Evolutionary conservation across 805 yeast genomes (phyloP).

Genomic region (Priceomyces medius): DNA sequence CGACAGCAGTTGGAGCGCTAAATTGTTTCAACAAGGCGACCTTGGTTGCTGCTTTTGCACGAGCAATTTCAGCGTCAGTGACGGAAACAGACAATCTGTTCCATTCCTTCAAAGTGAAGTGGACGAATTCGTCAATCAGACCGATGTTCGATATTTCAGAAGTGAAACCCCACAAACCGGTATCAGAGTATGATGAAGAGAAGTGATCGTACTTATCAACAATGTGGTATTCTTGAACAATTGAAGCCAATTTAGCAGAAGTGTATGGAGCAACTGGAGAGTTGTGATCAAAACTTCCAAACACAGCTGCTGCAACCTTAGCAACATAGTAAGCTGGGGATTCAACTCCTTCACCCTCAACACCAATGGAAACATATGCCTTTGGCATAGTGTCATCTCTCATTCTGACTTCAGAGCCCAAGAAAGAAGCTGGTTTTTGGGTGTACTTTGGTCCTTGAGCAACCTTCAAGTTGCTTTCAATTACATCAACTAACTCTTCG

Average conservation of each 20-base stretch:
- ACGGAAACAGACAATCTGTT: slow-evolving; percentile 76
- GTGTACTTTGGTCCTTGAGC: slow-evolving; percentile 52
- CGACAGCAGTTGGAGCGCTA: slow-evolving; percentile 50
- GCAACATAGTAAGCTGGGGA: slow-evolving; percentile 70
- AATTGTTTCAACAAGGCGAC: slow-evolving; percentile 54
- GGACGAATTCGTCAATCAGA: slow-evolving; percentile 72
- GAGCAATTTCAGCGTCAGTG: slow-evolving; percentile 72
- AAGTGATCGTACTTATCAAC: slow-evolving; percentile 72
- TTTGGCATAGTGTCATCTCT: slow-evolving; percentile 85
- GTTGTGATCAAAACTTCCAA: slow-evolving; percentile 53
- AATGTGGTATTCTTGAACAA: slow-evolving; percentile 69
- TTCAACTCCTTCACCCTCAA: slow-evolving; percentile 61
- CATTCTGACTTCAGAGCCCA: slow-evolving; percentile 84
- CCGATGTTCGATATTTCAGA: slow-evolving; percentile 60
- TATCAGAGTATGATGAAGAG: slow-evolving; percentile 68
- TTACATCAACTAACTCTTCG: slow-evolving; percentile 65
- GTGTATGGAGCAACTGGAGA: slow-evolving; percentile 49
- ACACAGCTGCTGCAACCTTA: slow-evolving; percentile 66
- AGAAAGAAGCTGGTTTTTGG: slow-evolving; percentile 57
- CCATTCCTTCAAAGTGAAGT: slow-evolving; percentile 84
- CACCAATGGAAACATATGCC: slow-evolving; percentile 77
- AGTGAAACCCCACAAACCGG: slow-evolving; percentile 83
- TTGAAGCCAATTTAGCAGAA: slow-evolving; percentile 68
- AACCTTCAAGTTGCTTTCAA: slow-evolving; percentile 48
- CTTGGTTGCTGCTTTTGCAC: slow-evolving; percentile 74